Conservation (phyloP, 2,329 filamentous ascomycete genomes). For the Iodosphaeria phyllophila region DNA sequence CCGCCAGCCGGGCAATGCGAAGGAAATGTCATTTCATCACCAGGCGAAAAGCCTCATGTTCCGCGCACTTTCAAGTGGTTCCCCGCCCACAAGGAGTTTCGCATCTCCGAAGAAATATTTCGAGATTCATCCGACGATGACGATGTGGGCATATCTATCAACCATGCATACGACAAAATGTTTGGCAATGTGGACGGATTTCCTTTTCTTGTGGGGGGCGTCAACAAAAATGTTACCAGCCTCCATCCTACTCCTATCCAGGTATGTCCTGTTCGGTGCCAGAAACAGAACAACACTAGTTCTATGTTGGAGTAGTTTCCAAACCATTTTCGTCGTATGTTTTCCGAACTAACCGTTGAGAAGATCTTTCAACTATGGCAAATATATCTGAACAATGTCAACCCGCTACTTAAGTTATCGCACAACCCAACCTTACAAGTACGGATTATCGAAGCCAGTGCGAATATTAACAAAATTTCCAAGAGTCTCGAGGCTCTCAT, state of each 20-base stretch:
- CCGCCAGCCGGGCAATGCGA: slow-evolving; percentile 27
- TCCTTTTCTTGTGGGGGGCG: slow-evolving; percentile 33
- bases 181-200: slow-evolving; percentile 36
- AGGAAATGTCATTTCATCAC: slow-evolving; percentile 12
- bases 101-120: slow-evolving; percentile 25
- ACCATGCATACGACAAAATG: slow-evolving; percentile 40
- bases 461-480: slow-evolving; percentile 31
- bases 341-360: no score
- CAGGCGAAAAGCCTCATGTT: slow-evolving; percentile 11
- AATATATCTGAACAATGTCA: slow-evolving; percentile 49
- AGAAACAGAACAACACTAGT: no score
- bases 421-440: slow-evolving; percentile 47
- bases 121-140: slow-evolving; percentile 38
- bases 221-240: slow-evolving; percentile 21
- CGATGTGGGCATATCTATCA: slow-evolving; percentile 31
- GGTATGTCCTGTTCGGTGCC: no score
- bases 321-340: no score
- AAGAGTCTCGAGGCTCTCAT: slow-evolving; percentile 45
- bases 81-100: slow-evolving; percentile 34
- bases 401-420: slow-evolving; percentile 48
- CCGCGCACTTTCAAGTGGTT: slow-evolving; percentile 27
- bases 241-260: slow-evolving; percentile 36
- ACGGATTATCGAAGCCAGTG: slow-evolving; percentile 43
- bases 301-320: no score
- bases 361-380: slow-evolving; percentile 50